phyloP scores from a whole-genome alignment of 1,284 basidiomycete species.

The Pseudozyma sp. region DNA sequence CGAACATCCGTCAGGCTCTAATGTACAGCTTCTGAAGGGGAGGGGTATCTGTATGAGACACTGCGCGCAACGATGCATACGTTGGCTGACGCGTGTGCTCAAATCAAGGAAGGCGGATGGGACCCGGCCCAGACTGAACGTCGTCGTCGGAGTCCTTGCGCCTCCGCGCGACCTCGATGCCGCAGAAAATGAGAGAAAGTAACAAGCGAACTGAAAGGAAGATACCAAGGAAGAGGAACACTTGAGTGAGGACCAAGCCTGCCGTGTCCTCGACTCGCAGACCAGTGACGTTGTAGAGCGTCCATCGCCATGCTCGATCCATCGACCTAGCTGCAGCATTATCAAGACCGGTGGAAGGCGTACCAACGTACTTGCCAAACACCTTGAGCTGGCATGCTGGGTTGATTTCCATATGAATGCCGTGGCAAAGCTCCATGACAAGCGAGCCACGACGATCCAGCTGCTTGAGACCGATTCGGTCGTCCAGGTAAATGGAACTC shows the following conservation, averaged over 20 bases:
- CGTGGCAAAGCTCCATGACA: slow-evolving; percentile 60
- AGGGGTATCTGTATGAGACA: background rate
- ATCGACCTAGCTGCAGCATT: slow-evolving; percentile 23
- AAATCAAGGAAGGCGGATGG: slow-evolving; percentile 23
- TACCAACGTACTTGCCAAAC: slow-evolving; percentile 63
- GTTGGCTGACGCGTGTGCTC: background rate
- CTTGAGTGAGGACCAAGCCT: slow-evolving; percentile 33
- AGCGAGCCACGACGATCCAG: slow-evolving; percentile 79
- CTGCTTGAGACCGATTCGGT: slow-evolving; percentile 85
- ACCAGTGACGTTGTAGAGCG: slow-evolving; percentile 43
- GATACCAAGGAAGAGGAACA: slow-evolving; percentile 19
- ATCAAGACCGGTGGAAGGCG: slow-evolving; percentile 26
- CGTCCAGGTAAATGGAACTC: slow-evolving; percentile 83
- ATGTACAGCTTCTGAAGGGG: background rate
- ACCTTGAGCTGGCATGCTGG: slow-evolving; percentile 60
- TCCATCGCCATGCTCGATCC: slow-evolving; percentile 42
- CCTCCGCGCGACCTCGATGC: slow-evolving; percentile 11
- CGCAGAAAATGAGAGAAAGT: slow-evolving; percentile 15
- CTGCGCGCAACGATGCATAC: background rate
- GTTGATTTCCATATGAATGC: slow-evolving; percentile 65
- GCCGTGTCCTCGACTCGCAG: slow-evolving; percentile 41
- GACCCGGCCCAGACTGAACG: slow-evolving; percentile 21
- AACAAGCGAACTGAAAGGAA: slow-evolving; percentile 22
- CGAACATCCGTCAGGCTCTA: no score
- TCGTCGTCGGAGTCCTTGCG: slow-evolving; percentile 4